A percentile compares a stretch with the other conserved stretches of the same genome.
These are phyloP conservation scores for Mycosphaerella arachidis DNA, from an alignment of 2,329 filamentous ascomycete genomes.

Conservation along the genomic window DNA sequence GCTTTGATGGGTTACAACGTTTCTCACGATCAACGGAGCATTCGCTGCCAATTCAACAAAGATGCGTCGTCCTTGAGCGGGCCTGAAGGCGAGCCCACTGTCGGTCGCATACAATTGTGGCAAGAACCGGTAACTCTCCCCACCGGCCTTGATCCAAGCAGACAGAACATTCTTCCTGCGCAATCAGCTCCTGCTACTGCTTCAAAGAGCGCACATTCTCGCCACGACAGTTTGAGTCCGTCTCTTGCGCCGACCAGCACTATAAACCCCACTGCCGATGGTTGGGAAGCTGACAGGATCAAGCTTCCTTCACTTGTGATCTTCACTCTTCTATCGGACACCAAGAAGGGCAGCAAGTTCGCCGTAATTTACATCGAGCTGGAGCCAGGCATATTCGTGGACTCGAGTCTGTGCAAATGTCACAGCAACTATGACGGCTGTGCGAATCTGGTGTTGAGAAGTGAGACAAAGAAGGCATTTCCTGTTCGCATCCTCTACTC, in stretches of 20 bases:
- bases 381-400: conserved; percentile 10
- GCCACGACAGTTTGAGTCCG: conserved; percentile 7
- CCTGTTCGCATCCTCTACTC: conserved; percentile 10
- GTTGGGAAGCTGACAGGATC: conserved; percentile 11
- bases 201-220: conserved; percentile 6
- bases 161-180: not conserved
- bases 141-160: not conserved
- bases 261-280: conserved; percentile 8
- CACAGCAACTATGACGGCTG: conserved; percentile 11
- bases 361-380: conserved; percentile 14
- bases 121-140: conserved; percentile 15
- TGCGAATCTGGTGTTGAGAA: conserved; percentile 17
- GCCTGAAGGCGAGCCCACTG: not conserved
- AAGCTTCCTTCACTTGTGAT: conserved; percentile 12
- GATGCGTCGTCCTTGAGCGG: not conserved
- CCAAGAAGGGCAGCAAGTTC: conserved; percentile 8
- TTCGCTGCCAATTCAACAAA: conserved; percentile 18
- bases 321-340: conserved; percentile 11
- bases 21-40: conserved; percentile 14
- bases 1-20: conserved; percentile 25
- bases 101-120: conserved; percentile 18
- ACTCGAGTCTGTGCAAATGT: conserved; percentile 15
- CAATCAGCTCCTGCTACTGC: not conserved
- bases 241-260: conserved; percentile 13
- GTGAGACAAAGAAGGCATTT: conserved; percentile 7